Conservation (phyloP, 129 eudicot species). For the Gnaphalium uliginosum region DNA sequence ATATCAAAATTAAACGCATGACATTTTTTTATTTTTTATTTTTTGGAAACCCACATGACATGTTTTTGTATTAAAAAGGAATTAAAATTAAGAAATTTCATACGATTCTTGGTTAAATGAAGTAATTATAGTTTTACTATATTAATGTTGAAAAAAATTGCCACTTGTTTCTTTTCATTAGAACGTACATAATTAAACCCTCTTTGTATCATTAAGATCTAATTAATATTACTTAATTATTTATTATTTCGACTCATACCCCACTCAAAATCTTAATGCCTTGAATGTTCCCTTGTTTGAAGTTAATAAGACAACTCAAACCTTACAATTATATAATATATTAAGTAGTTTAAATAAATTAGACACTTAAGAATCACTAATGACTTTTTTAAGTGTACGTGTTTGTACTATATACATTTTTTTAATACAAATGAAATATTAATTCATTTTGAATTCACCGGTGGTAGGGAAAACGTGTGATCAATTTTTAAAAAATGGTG, state of each 20-base stretch:
- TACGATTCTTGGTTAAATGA: too few relatives aligned
- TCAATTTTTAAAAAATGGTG: background rate
- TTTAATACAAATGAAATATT: background rate
- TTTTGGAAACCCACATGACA: too few relatives aligned
- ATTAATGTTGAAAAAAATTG: too few relatives aligned
- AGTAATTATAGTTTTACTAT: too few relatives aligned
- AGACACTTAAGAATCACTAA: slow-evolving; percentile 1
- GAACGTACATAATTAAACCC: too few relatives aligned
- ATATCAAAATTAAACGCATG: too few relatives aligned
- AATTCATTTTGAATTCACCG: slow-evolving; percentile 1
- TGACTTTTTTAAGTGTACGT: slow-evolving; percentile 11
- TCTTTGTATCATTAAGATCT: too few relatives aligned
- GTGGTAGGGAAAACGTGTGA: slow-evolving; percentile 13
- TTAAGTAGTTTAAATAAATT: background rate
- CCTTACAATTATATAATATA: background rate
- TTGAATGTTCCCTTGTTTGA: slow-evolving; percentile 35
- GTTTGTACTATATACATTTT: slow-evolving; percentile 12
- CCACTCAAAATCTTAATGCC: background rate
- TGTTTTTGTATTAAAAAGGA: too few relatives aligned
- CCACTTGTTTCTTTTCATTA: too few relatives aligned
- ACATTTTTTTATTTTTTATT: too few relatives aligned
- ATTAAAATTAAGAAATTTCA: too few relatives aligned
- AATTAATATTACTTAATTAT: background rate
- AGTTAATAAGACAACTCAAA: background rate
- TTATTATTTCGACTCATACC: background rate